phyloP scores from a whole-genome alignment of 2,329 filamentous ascomycete genomes.

The Penicillium sp. region DNA sequence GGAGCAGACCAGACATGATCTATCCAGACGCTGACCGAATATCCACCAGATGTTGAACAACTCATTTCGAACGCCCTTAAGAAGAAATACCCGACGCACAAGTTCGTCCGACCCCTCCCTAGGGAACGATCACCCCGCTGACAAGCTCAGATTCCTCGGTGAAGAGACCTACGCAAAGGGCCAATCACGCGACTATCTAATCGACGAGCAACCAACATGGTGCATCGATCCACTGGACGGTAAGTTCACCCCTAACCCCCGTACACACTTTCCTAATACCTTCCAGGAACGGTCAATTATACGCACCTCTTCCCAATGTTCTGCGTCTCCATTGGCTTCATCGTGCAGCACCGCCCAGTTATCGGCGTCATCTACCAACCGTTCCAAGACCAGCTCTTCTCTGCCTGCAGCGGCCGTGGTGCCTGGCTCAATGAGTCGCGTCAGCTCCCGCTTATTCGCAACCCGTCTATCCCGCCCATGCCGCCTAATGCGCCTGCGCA shows the following conservation, averaged over 20 bases:
- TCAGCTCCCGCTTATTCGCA: constrained; percentile 61
- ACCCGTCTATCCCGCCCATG: constrained; percentile 60
- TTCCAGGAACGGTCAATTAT: constrained; percentile 68
- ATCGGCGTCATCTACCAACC: constrained; percentile 73
- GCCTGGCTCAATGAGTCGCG: constrained; percentile 68
- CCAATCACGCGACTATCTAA: constrained; percentile 65
- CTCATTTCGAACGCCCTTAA: constrained; percentile 64
- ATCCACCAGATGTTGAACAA: constrained; percentile 62
- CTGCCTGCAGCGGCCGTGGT: constrained; percentile 63
- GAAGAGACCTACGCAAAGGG: constrained; percentile 74
- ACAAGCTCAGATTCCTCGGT: constrained; percentile 62
- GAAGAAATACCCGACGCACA: constrained; percentile 63
- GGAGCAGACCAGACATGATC: not conserved
- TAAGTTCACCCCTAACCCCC: constrained; percentile 14
- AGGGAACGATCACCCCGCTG: not conserved
- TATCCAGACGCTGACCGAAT: constrained; percentile 2
- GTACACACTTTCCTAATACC: not conserved
- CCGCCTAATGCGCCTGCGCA: constrained; percentile 63
- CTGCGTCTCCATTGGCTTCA: constrained; percentile 73
- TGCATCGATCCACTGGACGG: constrained; percentile 74
- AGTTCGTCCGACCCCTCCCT: constrained; percentile 48
- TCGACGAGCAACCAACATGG: constrained; percentile 66
- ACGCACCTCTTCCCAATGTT: constrained; percentile 79
- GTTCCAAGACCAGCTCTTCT: constrained; percentile 67
- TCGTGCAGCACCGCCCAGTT: constrained; percentile 58